Evolutionary conservation across 2,329 filamentous ascomycete species (phyloP), one percentile per base, ranked within the genome.

Genomic region (Zasmidium cellare): DNA sequence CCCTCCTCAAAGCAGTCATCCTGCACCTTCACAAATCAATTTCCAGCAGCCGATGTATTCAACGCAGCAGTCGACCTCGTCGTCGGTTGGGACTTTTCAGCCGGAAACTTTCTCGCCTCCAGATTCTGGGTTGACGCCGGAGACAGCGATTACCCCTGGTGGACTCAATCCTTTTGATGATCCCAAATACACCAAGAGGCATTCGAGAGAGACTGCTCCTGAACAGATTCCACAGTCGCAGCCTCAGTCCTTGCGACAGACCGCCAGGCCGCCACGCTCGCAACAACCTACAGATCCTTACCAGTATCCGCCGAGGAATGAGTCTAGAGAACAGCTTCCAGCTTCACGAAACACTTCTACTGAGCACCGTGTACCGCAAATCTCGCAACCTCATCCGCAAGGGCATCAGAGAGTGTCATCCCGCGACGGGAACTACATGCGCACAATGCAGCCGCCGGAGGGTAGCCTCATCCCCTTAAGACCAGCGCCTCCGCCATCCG

Each of bases 101-200:
- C 53, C 53, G 5, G 41, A 35, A 35, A 22, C 28, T 11, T 52
- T 58, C 23, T 60, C 61, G 48, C 57, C 64, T 24, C 50, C 50
- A 14, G 56, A 55, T 49, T 60, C 57, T 16, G 45, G 46, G 3
- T 38, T 54, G 11, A 64, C 62, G n/a, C 64, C 66, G 9, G 56
- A 55, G 19, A 65, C 59, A 20, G 60, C 61, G 18, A 31, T 57
- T 22, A 58, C 63, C 3, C 50, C 60, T 38, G 56, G 61, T 25
- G 49, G 53, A 9, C 62, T 60, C 0, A 63, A 61, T 58, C 67
- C 65, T 6, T 69, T 69, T 49, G 64, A 59, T 14, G 68, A 71
- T 51, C 65, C 60, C 3, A 70, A 66, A 48, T 69, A 70, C 49
- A 61, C 61, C 18, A 67, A 64, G 54, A 65, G 65, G 7, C 62